Percentiles rank a stretch among this genome's conserved stretches.
phyloP scores from a whole-genome alignment of 108 stramenopile species.

The Skeletonema marinoi region DNA sequence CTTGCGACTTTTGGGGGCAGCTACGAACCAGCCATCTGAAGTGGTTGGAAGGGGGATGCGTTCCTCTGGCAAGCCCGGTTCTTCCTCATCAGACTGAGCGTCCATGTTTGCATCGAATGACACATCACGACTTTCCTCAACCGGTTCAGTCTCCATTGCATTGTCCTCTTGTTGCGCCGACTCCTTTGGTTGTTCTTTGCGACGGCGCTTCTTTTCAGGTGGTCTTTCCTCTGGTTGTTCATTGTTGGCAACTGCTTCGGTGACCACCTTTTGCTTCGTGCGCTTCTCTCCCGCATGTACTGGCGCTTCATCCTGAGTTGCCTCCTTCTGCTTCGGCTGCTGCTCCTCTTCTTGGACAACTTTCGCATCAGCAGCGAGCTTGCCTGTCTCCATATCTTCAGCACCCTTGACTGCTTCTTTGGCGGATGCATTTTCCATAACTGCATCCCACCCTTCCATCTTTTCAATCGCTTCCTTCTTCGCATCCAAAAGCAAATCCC shows the following conservation, averaged over 20 bases:
- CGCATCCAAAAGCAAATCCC: constrained; percentile 36
- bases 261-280: not conserved
- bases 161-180: not conserved
- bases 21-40: constrained; percentile 49
- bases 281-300: not conserved
- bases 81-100: constrained; percentile 32
- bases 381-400: not conserved
- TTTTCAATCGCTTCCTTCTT: constrained; percentile 35
- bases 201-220: constrained; percentile 16
- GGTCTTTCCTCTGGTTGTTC: constrained; percentile 6
- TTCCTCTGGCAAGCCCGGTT: constrained; percentile 38
- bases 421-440: not conserved
- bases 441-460: constrained; percentile 17
- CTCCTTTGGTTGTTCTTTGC: constrained; percentile 5
- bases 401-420: not conserved
- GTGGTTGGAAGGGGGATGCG: constrained; percentile 37
- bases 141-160: not conserved
- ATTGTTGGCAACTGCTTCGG: not conserved
- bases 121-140: constrained; percentile 7
- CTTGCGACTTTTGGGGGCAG: constrained; percentile 41
- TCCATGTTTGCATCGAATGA: constrained; percentile 1
- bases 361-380: not conserved
- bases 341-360: not conserved
- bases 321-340: not conserved
- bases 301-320: not conserved